phyloP scores from a whole-genome alignment of 139 green algal genomes.

The Chlamydomonas sphaeroides region DNA sequence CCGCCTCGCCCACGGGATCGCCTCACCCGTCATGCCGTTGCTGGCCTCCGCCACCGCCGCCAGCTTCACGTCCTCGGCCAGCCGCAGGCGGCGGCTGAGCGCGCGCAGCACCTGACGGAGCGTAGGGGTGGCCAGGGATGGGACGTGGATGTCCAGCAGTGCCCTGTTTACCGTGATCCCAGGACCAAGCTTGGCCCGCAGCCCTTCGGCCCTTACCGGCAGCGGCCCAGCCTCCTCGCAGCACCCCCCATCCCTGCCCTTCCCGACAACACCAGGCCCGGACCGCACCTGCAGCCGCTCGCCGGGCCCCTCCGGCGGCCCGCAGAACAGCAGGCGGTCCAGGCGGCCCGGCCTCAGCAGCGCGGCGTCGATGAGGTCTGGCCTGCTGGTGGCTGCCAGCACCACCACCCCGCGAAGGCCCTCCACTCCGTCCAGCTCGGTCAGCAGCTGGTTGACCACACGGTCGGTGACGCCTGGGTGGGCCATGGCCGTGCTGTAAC shows the following conservation, averaged over 20 bases:
- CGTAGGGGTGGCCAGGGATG: too few relatives aligned
- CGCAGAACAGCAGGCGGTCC: slow-evolving; percentile 77
- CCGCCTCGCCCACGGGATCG: too few relatives aligned
- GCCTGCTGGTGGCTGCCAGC: slow-evolving; percentile 91
- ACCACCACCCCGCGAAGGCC: slow-evolving; percentile 90
- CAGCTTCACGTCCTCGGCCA: slow-evolving; percentile 64
- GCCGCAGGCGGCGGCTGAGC: slow-evolving; percentile 59
- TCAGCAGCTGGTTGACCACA: slow-evolving; percentile 97
- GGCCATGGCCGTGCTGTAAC: too few relatives aligned
- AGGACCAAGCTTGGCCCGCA: too few relatives aligned
- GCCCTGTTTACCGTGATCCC: too few relatives aligned
- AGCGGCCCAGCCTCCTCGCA: neutral
- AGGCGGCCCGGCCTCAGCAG: slow-evolving; percentile 91
- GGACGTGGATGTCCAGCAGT: too few relatives aligned
- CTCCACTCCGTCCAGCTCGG: slow-evolving; percentile 97
- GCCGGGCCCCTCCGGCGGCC: slow-evolving; percentile 54
- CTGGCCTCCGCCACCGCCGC: slow-evolving; percentile 48
- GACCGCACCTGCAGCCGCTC: slow-evolving; percentile 11
- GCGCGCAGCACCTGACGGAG: slow-evolving; percentile 53
- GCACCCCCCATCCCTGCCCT: neutral
- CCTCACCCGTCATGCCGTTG: slow-evolving; percentile 63
- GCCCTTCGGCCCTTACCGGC: too few relatives aligned
- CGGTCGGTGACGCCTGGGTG: slow-evolving; percentile 85
- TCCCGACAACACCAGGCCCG: too few relatives aligned
- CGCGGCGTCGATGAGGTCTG: slow-evolving; percentile 92